A percentile compares a stretch with the other conserved stretches of the same genome.
Conservation (phyloP, 2,329 filamentous ascomycete genomes). For the Fusarium pininemorale region DNA sequence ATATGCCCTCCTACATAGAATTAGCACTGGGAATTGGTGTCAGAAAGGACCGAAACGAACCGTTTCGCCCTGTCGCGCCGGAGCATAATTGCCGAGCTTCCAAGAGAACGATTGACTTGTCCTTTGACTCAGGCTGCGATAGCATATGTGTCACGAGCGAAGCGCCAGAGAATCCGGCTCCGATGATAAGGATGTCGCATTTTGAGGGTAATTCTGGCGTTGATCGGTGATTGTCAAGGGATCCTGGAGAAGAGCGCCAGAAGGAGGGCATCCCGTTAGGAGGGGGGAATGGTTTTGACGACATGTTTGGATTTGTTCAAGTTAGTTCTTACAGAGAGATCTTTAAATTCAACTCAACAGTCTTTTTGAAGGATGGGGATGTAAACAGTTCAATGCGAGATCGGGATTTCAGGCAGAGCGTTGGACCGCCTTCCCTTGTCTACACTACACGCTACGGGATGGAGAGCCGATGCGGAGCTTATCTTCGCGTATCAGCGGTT, state of each 20-base stretch:
- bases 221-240: constrained; percentile 2
- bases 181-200: constrained; percentile 58
- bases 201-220: constrained; percentile 44
- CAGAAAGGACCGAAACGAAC: neutral
- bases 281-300: neutral
- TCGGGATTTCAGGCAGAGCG: neutral
- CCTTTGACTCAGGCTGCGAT: constrained; percentile 19
- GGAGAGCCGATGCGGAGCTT: neutral
- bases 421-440: neutral
- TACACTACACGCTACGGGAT: neutral
- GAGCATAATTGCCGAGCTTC: constrained; percentile 50
- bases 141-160: constrained; percentile 55
- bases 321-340: neutral
- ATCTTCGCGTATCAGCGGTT: neutral
- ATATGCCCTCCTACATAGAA: constrained; percentile 12
- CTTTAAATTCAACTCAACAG: accelerated
- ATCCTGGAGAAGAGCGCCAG: constrained; percentile 4
- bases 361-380: neutral
- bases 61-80: constrained; percentile 51
- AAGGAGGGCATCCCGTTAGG: constrained; percentile 19
- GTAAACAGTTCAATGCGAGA: neutral
- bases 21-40: accelerated
- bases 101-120: constrained; percentile 43
- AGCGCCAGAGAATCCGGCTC: constrained; percentile 57
- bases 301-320: neutral